These are phyloP conservation scores for Sphagnum fallax DNA, from an alignment of 228 moss, liverwort and hornwort genomes.

Conservation along the genomic window DNA sequence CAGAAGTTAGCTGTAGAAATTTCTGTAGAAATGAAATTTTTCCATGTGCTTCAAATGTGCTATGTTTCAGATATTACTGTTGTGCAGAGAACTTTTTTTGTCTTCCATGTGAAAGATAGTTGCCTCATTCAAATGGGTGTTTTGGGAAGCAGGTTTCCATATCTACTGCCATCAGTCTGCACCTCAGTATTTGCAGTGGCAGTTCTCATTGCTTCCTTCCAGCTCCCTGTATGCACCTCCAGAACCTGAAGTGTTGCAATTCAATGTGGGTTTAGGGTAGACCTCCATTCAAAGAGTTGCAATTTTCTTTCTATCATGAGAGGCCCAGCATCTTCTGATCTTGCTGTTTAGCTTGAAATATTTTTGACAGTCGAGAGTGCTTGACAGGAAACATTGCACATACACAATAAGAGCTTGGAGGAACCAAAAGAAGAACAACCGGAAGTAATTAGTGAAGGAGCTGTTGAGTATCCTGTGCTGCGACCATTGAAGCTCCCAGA, in stretches of 20 bases:
- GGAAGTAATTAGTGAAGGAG: too few species aligned
- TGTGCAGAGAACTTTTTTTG: neutral
- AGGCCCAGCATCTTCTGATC: too few species aligned
- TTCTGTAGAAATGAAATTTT: neutral
- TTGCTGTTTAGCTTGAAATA: neutral
- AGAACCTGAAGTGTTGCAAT: constrained; percentile 1
- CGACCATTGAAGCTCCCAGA: neutral
- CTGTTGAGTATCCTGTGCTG: too few species aligned
- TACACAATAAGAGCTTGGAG: constrained; percentile 4
- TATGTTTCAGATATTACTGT: neutral
- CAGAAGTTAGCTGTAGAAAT: neutral
- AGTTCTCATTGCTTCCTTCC: constrained; percentile 15
- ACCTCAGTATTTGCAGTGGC: constrained; percentile 17
- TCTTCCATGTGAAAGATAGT: neutral
- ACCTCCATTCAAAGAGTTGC: neutral
- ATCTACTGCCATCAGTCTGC: constrained; percentile 24
- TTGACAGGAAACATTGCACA: constrained; percentile 24
- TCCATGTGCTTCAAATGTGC: neutral
- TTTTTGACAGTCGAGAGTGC: neutral
- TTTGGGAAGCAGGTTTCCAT: constrained; percentile 17
- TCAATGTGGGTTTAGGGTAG: neutral
- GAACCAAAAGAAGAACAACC: neutral
- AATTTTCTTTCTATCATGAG: too few species aligned
- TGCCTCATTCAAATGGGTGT: neutral
- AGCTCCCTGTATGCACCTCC: constrained; percentile 10